Evolutionary conservation across 1,139 yeast genomes (phyloP).

Genomic region (Debaryomyces sp.): DNA sequence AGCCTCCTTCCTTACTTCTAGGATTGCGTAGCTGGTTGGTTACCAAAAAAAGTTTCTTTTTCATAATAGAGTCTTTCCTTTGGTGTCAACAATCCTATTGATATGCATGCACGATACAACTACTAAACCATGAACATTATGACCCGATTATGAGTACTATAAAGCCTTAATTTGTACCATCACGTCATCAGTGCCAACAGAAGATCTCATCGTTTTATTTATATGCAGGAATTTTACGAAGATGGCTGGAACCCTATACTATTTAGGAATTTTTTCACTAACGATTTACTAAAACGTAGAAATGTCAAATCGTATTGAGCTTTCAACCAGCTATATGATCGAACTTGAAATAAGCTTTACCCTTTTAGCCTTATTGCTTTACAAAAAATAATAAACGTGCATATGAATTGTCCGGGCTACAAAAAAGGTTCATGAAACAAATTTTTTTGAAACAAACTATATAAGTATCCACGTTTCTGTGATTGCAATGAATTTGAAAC

Average conservation of each 20-base stretch:
- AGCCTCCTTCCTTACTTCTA: background rate
- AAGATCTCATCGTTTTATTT: background rate
- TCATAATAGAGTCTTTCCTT: background rate
- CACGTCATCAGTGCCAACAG: background rate
- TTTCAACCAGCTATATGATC: background rate
- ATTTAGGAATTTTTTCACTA: background rate
- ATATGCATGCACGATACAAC: background rate
- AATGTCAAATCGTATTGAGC: background rate
- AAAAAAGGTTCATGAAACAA: background rate
- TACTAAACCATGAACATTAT: background rate
- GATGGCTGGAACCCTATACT: constrained; percentile 2
- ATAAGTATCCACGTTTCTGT: background rate
- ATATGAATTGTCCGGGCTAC: background rate
- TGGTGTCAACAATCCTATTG: background rate
- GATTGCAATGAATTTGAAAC: constrained; percentile 1
- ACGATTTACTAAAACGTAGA: background rate
- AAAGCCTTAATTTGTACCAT: background rate
- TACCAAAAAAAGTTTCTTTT: background rate
- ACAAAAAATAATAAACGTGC: background rate
- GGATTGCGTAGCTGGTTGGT: background rate
- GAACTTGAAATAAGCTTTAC: background rate
- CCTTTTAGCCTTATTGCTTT: background rate
- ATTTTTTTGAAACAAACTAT: background rate
- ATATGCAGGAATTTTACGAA: constrained; percentile 6
- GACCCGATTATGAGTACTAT: background rate